A percentile compares a stretch with the other conserved stretches of the same genome.
Conservation (phyloP, 176 grass and related monocot species). For the Pontederia crassipes region DNA sequence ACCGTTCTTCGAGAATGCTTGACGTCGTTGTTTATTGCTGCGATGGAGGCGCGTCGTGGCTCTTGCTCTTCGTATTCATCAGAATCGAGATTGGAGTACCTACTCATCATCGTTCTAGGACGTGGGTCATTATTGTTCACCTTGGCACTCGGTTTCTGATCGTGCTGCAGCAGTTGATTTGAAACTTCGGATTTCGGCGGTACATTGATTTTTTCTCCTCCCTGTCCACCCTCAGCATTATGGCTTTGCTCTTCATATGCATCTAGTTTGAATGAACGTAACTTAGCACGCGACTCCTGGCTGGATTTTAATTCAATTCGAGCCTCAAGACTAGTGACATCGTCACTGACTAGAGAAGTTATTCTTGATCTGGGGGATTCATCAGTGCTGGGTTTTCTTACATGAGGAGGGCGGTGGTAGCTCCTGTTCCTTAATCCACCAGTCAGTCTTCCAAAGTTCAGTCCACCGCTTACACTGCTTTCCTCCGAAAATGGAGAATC, state of each 20-base stretch:
- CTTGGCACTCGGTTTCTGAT: slow-evolving; percentile 18
- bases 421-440: slow-evolving; percentile 1
- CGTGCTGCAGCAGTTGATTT: slow-evolving; percentile 20
- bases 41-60: slow-evolving; percentile 9
- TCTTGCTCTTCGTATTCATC: slow-evolving; percentile 30
- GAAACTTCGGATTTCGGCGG: slow-evolving; percentile 7
- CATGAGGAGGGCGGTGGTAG: background rate
- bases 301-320: background rate
- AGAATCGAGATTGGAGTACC: slow-evolving; percentile 39
- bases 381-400: background rate
- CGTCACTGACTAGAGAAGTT: background rate
- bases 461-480: background rate
- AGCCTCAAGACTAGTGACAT: background rate
- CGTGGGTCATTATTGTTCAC: slow-evolving; percentile 16
- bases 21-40: slow-evolving; percentile 26
- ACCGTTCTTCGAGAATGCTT: slow-evolving; percentile 46
- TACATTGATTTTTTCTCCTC: background rate
- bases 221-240: background rate
- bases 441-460: background rate
- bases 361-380: background rate
- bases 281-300: background rate
- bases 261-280: background rate
- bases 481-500: background rate
- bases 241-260: background rate
- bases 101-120: slow-evolving; percentile 18